Base-by-base conservation (phyloP, 331 rosid genomes). In the Spiraea crenata region DNA sequence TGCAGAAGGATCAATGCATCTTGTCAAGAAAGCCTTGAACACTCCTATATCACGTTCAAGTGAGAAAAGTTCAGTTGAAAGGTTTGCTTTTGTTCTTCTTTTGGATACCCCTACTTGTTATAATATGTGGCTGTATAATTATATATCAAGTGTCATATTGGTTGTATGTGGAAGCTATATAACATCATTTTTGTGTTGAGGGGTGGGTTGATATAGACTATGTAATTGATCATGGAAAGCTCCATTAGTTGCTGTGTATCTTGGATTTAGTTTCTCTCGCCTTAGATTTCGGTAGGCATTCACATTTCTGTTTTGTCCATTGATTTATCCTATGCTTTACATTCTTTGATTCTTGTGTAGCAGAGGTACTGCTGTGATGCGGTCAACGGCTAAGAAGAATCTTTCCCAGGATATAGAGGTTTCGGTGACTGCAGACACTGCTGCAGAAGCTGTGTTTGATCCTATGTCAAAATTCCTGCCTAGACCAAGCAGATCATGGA, bases 1-100 rank as follows among this genome's bases (percentile, higher is more conserved):
- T 74, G 93, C 91, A 7, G 96, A 88, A 73, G 96, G 95, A 50
- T 74, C 87, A 39, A 90, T 88, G 96, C 93, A 90, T 81, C 89
- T 92, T 63, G 77, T 92, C 46, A 92, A 92, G 92, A 92, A 87
- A 84, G 72, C 88, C 35, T 35, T 39, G 75, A 79, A 63, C 66
- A 16, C 79, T 70, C 71, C 90, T 9, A 54, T 57, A 47, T 66
- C 83, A 37, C 57, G 76, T 59, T 78, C 81, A 3, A 80, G 72
- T 5, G 92, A 87, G 52, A 60, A 46, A 45, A 85, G 70, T 83
- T 70, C 65, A 52, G 76, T 77, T 47, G 96, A 87, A 85, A 89
- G 98, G 98, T 89, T 56, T 67, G 55, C 60, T 75, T 70, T 70
- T 45, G 52, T 7, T 11, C 65, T 56, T 9, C 56, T 41, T 41